Evolutionary conservation across 2,329 filamentous ascomycete genomes (phyloP), one percentile per base, ranked within the genome.

Genomic region (Pyricularia grisea): DNA sequence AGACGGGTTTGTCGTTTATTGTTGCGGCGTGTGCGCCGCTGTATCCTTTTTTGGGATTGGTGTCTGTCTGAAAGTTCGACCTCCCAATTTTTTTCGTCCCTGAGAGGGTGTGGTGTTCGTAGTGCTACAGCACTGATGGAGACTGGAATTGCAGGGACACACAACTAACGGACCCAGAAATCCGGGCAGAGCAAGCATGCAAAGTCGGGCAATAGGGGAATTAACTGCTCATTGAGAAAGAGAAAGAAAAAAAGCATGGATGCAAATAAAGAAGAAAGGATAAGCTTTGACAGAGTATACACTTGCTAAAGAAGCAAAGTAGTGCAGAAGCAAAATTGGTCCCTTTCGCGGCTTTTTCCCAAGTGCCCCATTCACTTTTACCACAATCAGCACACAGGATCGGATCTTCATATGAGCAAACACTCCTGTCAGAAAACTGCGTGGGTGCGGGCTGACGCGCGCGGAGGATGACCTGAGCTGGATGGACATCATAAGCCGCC

Each of bases 11-110:
- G 31, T 66, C 23, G 58, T 61, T 61, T 61, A 10, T n/a, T 60
- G n/a, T 7, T 67, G 36, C 42, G 33, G 65, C 36, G 36, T 50
- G 67, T 36, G 30, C 27, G 66, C 66, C 66, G 28, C 11, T 68
- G 68, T 72, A 74, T 75, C 73, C 74, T 73, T 77, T 77, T 77
- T 76, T 76, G 75, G 80, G 76, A 74, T 68, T 69, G 31, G 25
- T 28, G 25, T 63, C 11, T 61, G 58, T 61, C 4, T 61, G 23
- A 12, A 25, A 61, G 67, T 50, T 31, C 65, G 55, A 68, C 67
- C 58, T 68, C 58, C 42, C 66, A 11, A 50, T 68, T 68, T 68
- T 68, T 68, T 68, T 63, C 23, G 20, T 61, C 58, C n/a, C 58
- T 25, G 23, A n/a, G 42, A 55, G 20, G 42, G 42, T n/a, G 42